Evolutionary conservation across 768 basidiomycete genomes (phyloP), one percentile per base, ranked within the genome.

Genomic region (Psilocybe azurescens): DNA sequence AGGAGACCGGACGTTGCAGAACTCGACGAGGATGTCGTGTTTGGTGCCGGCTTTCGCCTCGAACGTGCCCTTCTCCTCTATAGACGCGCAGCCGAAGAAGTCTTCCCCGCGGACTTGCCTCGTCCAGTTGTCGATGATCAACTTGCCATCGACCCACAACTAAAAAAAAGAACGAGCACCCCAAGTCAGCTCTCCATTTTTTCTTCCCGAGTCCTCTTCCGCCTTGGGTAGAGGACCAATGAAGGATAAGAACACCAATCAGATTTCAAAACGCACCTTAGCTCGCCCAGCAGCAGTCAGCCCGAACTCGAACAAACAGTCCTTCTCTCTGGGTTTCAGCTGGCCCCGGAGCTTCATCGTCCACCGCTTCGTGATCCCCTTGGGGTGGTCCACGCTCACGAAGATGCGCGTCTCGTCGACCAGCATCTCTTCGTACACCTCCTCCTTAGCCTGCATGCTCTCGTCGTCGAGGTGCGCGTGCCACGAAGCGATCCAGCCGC

Each of bases 111-210:
- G 86, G 29, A 79, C 76, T 71, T 94, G 92, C 32, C 86, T 81
- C 10, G 88, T 90, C 86, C 91, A 93, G 73, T 94, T 94, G 69
- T 95, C 92, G 57, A 95, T 87, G 41, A 92, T 80, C 30, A 91
- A 79, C 58, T 89, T 76, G 10, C 85, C 91, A 63, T 91, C 86
- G 3, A 91, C 83, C 67, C 79, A 90, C 1, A 91, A 75, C 89
- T 90, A 55, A 52, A 16, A 16, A 16, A 54, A 24, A 38, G 20
- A 44, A 44, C n/a, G 28, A 20, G 20, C 11, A 20, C 5, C 39
- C n/a, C 11, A 24, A 24, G 13, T 38, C 9, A 39, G 24, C 24
- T 24, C 0, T 24, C 24, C 24, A 24, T 24, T 24, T 24, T 24
- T 24, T 24, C 24, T 24, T 24, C 24, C 24, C 2, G 24, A 0